Evolutionary conservation across 148 eudicot species (phyloP).

Genomic region (Vaccinium corymbosum): DNA sequence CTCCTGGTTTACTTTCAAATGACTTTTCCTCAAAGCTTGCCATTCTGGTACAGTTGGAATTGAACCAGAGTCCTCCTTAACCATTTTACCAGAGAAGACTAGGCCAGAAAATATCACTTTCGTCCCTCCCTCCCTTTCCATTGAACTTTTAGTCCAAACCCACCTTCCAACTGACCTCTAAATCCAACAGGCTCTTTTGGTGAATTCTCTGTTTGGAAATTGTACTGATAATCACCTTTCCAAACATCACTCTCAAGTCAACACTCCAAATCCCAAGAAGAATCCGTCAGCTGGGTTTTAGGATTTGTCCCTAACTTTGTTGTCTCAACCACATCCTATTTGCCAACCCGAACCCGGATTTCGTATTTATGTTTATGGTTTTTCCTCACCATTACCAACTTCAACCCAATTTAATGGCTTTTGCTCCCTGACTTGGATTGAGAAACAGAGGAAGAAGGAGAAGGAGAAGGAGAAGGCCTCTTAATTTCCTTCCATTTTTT

Average conservation of each 20-base stretch:
- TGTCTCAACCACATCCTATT: slow-evolving; percentile 20
- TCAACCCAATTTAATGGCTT: slow-evolving; percentile 76
- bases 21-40: slow-evolving; percentile 57
- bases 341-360: not conserved
- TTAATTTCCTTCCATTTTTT: not conserved
- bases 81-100: slow-evolving; percentile 33
- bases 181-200: slow-evolving; percentile 17
- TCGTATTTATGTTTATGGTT: too few species aligned
- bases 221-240: slow-evolving; percentile 14
- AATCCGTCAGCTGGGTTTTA: too few species aligned
- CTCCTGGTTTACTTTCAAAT: slow-evolving; percentile 56
- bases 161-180: slow-evolving; percentile 23
- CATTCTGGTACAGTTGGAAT: slow-evolving; percentile 36
- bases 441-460: slow-evolving; percentile 9
- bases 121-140: slow-evolving; percentile 28
- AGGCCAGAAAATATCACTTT: slow-evolving; percentile 25
- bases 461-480: not conserved
- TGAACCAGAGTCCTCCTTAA: slow-evolving; percentile 33
- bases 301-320: too few species aligned
- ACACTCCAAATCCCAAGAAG: not conserved
- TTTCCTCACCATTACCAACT: slow-evolving; percentile 11
- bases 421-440: slow-evolving; percentile 76
- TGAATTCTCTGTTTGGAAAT: not conserved
- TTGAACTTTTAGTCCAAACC: slow-evolving; percentile 23
- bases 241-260: slow-evolving; percentile 27